phyloP scores from a whole-genome alignment of 2,329 filamentous ascomycete genomes.

The Curvularia eragrostidis region DNA sequence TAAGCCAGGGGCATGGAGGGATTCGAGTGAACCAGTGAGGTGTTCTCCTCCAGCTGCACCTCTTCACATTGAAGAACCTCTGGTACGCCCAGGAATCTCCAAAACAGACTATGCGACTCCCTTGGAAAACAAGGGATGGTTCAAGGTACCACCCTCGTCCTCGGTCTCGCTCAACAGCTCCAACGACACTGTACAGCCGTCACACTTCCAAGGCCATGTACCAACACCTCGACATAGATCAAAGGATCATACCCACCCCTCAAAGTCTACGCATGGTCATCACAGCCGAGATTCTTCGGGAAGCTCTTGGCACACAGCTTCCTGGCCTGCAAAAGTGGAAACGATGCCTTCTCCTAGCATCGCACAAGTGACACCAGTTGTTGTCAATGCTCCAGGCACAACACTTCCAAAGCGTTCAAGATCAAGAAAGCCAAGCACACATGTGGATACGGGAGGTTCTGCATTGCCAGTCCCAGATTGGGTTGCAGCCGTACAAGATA shows the following conservation, averaged over 20 bases:
- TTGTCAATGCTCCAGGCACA: conserved; percentile 17
- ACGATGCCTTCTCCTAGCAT: conserved; percentile 1
- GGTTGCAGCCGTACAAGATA: conserved; percentile 7
- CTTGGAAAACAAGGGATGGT: conserved; percentile 18
- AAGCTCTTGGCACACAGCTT: not conserved
- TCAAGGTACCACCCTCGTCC: conserved; percentile 10
- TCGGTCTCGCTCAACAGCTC: conserved; percentile 17
- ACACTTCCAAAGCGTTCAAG: not conserved
- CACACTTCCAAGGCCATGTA: conserved; percentile 15
- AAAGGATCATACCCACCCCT: not conserved
- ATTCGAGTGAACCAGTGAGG: conserved; percentile 1
- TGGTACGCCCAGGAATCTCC: not conserved
- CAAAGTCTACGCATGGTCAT: conserved; percentile 4
- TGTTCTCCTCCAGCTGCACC: conserved; percentile 2
- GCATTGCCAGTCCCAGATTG: conserved; percentile 12
- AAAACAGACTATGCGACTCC: not conserved
- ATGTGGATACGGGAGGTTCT: not conserved
- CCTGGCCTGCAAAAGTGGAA: not conserved
- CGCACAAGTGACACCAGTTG: conserved; percentile 1
- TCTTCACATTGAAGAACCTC: not conserved
- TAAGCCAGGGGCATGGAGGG: conserved; percentile 4
- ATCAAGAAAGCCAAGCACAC: not conserved
- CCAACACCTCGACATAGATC: conserved; percentile 4
- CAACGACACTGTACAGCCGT: conserved; percentile 21
- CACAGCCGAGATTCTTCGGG: conserved; percentile 9